A percentile compares a stretch with the other conserved stretches of the same genome.
These are phyloP conservation scores for Blastobotrys terrestris DNA, from an alignment of 805 yeast genomes.

Conservation along the genomic window DNA sequence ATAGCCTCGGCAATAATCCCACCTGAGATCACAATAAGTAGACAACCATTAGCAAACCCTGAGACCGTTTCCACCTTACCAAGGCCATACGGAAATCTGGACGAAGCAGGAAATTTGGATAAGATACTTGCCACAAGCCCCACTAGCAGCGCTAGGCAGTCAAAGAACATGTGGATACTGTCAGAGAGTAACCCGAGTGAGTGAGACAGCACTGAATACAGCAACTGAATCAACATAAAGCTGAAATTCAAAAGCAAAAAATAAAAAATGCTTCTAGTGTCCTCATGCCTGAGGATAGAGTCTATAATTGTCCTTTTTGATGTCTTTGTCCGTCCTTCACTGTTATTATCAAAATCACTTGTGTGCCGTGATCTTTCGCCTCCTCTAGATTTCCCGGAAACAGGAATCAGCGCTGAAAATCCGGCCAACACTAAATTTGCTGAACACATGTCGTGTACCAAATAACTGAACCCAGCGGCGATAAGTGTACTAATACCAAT, in stretches of 20 bases:
- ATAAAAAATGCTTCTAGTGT: slow-evolving; percentile 83
- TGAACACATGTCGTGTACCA: slow-evolving; percentile 7
- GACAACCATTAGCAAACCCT: slow-evolving; percentile 90
- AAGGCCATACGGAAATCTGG: slow-evolving; percentile 82
- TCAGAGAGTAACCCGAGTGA: slow-evolving; percentile 89
- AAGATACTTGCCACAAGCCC: slow-evolving; percentile 82
- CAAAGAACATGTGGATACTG: slow-evolving; percentile 93
- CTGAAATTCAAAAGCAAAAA: slow-evolving; percentile 79
- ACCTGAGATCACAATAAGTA: slow-evolving; percentile 80
- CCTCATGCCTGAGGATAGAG: slow-evolving; percentile 45
- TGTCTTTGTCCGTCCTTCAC: neutral
- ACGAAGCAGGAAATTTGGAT: slow-evolving; percentile 52
- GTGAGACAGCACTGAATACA: slow-evolving; percentile 88
- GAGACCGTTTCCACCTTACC: slow-evolving; percentile 83
- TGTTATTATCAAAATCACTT: neutral
- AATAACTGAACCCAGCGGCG: slow-evolving; percentile 16
- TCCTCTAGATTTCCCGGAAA: slow-evolving; percentile 1
- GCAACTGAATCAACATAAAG: slow-evolving; percentile 89
- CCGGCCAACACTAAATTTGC: slow-evolving; percentile 16
- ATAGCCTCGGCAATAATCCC: slow-evolving; percentile 84
- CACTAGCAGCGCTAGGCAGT: slow-evolving; percentile 81
- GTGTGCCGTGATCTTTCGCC: neutral
- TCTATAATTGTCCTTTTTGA: slow-evolving; percentile 25
- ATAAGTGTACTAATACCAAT: slow-evolving; percentile 18
- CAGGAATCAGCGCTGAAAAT: slow-evolving; percentile 17